Evolutionary conservation across 305 asterid species (phyloP), one percentile per base, ranked within the genome.

Genomic region (Rubia balearica): DNA sequence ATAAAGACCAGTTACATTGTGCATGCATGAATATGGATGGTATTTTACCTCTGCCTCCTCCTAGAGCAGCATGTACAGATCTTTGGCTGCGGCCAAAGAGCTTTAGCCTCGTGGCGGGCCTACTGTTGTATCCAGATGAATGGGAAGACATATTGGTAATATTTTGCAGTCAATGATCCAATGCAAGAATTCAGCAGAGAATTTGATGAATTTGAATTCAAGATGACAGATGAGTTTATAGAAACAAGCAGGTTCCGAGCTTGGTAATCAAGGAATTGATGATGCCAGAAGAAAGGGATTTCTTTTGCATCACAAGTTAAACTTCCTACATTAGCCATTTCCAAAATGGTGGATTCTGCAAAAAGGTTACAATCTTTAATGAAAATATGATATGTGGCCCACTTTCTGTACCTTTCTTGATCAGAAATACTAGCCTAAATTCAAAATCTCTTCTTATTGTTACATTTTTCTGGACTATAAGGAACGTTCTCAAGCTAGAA

Each of bases 1-100:
- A 8, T 36, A 36, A 61, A 5, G 10, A 30, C 17, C 51, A 21
- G 21, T 9, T 14, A 42, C 70, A 65, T 21, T 65, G 57, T 66
- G 59, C 70, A 22, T 22, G 70, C 33, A 19, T 17, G 62, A 38
- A 53, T 42, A 41, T 65, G 22, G 2, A 16, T 41, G 16, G 12
- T 65, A 21, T 21, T 8, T 57, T 79, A 84, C 91, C 86, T 84
- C 51, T 81, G 59, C 91, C 87, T 63, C 84, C 87, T 51, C 91
- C 91, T 8, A 84, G 74, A 76, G 82, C 82, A 57, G 79, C 75
- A 73, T 83, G 85, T 57, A 83, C 53, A 14, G 91, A 77, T 75
- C 77, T 83, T 73, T 85, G 75, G 45, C 86, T 65, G 42, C 73
- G 73, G 41, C 86, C 85, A 17, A 86, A 80, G 30, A 82, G 63